Base-by-base conservation (phyloP, 2,329 filamentous ascomycete genomes). In the Aspergillus oerlinghausenensis region DNA sequence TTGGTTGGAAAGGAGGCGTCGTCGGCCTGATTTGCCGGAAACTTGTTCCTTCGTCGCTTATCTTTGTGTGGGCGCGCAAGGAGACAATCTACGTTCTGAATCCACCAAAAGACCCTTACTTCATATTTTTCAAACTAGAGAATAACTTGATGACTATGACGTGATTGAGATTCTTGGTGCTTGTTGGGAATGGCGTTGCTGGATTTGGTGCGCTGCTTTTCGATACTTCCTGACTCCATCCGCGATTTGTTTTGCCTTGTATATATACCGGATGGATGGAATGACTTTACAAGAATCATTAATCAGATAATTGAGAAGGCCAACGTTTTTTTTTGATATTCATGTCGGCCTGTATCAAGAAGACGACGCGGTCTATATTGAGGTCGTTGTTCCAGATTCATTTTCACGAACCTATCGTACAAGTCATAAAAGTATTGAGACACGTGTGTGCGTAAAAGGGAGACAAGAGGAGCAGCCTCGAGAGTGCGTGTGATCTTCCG, bases 1-100 rank as follows among this genome's bases (percentile, higher is more conserved):
- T 54, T 65, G 21, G 60, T 64, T 50, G 51, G 51, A 8, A 65
- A 64, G 51, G 63, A 62, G 45, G 54, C 60, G 17, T 45, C 50
- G 42, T 52, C 49, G 25, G 49, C 38, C 40, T 47, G 45, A 52
- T 23, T 38, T 10, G 21, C 49, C 43, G 19, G 28, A 25, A 11
- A 14, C 17, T 28, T 50, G 4, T 48, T 45, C 25, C 25, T n/a
- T 14, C n/a, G n/a, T 43, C 17, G 25, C 26, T 23, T 23, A 25
- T 35, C 25, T 53, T 42, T 54, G 50, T 23, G 35, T 48, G n/a
- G 7, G n/a, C 19, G 11, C 40, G 40, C 19, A 19, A 43, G 40
- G 40, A 23, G 21, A 43, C 40, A 43, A 43, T 11, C 7, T 21
- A n/a, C n/a, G 17, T 42, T 21, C 9, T 9, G 5, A 45, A 7